These are phyloP conservation scores for Arthromyces matolae DNA, from an alignment of 768 basidiomycete species.

Conservation along the genomic window DNA sequence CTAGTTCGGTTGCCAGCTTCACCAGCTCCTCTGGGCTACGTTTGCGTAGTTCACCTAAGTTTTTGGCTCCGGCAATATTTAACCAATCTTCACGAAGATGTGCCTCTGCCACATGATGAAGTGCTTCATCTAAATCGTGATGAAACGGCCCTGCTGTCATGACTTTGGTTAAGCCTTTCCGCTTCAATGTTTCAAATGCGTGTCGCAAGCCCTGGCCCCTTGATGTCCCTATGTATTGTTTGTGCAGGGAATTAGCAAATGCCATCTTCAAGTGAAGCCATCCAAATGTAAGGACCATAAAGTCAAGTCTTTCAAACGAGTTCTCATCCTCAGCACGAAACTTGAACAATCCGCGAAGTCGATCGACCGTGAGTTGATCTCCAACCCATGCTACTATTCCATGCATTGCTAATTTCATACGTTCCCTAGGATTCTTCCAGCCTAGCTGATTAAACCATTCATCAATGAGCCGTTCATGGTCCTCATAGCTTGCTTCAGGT, in stretches of 20 bases:
- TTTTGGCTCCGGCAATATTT: conserved; percentile 18
- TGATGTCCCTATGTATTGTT: conserved; percentile 36
- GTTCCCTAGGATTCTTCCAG: conserved; percentile 15
- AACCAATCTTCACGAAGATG: conserved; percentile 34
- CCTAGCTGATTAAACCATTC: conserved; percentile 31
- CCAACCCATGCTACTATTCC: conserved; percentile 30
- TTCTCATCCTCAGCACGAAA: conserved; percentile 35
- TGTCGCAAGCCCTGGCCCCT: conserved; percentile 24
- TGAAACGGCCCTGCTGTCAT: conserved; percentile 30
- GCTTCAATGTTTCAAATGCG: conserved; percentile 27
- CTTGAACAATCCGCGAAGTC: conserved; percentile 33
- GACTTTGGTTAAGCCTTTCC: conserved; percentile 24
- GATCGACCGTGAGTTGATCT: conserved; percentile 36
- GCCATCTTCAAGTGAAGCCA: conserved; percentile 43
- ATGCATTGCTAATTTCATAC: conserved; percentile 19
- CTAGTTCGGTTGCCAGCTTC: conserved; percentile 23
- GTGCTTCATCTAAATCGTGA: conserved; percentile 32
- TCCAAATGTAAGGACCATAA: conserved; percentile 27
- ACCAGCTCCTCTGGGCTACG: conserved; percentile 23
- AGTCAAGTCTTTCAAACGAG: conserved; percentile 33
- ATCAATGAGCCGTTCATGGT: conserved; percentile 26
- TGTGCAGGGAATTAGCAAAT: conserved; percentile 35
- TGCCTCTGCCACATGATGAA: conserved; percentile 34
- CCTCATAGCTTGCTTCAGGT: conserved; percentile 38
- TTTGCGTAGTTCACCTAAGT: conserved; percentile 23